Conservation (phyloP, 164 flowering plant species). For the Macadamia integrifolia region DNA sequence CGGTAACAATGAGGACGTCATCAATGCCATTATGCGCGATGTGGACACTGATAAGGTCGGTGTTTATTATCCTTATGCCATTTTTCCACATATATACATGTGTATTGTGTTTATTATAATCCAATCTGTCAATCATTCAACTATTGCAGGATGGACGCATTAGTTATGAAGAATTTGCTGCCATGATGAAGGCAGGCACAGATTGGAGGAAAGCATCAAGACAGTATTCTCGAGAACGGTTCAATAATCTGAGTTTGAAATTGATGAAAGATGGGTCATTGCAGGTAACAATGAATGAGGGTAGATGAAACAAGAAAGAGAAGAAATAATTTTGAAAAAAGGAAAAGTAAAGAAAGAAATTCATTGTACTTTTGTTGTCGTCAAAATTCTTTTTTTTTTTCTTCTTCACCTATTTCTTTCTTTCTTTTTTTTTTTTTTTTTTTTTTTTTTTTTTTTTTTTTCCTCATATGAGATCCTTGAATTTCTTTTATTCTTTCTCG, state of each 20-base stretch:
- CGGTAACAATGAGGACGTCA: conserved; percentile 70
- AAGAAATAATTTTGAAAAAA: neutral
- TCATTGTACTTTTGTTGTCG: conserved; percentile 3
- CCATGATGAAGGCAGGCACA: conserved; percentile 90
- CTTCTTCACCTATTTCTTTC: neutral
- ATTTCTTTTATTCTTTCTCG: neutral
- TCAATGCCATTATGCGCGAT: conserved; percentile 71
- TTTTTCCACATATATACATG: too few species aligned
- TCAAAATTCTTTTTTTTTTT: conserved; percentile 6
- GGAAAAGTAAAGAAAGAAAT: neutral
- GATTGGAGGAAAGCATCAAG: conserved; percentile 93
- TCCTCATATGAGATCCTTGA: neutral
- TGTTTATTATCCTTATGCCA: neutral
- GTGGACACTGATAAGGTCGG: conserved; percentile 95
- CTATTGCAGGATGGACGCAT: conserved; percentile 67
- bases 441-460: neutral
- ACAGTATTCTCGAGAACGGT: conserved; percentile 77
- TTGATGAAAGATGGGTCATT: conserved; percentile 67
- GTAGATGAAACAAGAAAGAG: neutral
- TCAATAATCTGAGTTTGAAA: conserved; percentile 61
- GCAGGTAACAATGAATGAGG: conserved; percentile 24
- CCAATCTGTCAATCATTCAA: neutral
- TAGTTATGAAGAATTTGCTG: conserved; percentile 74
- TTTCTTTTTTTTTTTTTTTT: neutral
- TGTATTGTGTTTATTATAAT: neutral